Percentiles rank a stretch among this genome's conserved stretches.
Evolutionary conservation across 2,329 filamentous ascomycete genomes (phyloP).

Genomic region (Aspergillus chevalieri): DNA sequence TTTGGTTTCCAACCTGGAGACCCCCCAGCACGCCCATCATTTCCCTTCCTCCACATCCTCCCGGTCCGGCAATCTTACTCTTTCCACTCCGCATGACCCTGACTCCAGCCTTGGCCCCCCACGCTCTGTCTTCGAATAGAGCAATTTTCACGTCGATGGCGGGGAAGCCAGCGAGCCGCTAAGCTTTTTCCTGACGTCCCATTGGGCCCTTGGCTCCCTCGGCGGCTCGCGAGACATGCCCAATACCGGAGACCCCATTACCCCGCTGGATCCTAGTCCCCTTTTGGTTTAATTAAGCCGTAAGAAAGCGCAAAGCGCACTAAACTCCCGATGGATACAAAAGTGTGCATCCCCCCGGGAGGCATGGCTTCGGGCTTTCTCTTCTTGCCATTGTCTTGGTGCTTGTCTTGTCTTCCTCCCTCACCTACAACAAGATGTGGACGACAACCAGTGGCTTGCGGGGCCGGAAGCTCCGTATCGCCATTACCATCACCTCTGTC

Average conservation of each 20-base stretch:
- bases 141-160: too few species aligned
- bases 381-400: background rate
- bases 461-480: constrained; percentile 17
- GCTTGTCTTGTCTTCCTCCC: background rate
- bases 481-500: constrained; percentile 27
- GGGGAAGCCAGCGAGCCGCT: background rate
- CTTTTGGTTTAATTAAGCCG: background rate
- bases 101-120: too few species aligned
- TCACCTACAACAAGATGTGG: constrained; percentile 21
- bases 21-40: background rate
- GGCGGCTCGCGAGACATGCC: constrained; percentile 6
- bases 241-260: background rate
- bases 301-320: background rate
- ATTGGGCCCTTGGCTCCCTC: background rate
- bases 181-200: background rate
- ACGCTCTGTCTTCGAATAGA: too few species aligned
- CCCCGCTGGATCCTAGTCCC: background rate
- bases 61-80: background rate
- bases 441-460: constrained; percentile 22
- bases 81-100: background rate
- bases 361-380: background rate
- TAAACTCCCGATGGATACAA: constrained; percentile 2
- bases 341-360: background rate
- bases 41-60: background rate
- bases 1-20: background rate